Evolutionary conservation across 345 rosid genomes (phyloP).

Genomic region (Brassica nigra): DNA sequence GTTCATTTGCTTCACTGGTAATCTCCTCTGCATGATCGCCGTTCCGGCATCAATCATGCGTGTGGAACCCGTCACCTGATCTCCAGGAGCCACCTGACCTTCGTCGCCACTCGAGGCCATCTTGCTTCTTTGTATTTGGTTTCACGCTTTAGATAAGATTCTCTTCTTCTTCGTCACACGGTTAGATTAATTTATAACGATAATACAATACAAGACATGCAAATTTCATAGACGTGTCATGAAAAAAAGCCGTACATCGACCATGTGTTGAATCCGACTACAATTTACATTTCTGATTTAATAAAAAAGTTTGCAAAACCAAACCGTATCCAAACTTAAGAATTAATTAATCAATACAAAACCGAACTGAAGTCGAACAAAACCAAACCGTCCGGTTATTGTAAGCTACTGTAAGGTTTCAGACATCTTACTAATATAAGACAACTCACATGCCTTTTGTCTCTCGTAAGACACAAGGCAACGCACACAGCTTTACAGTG

Average conservation of each 20-base stretch:
- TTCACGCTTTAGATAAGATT: neutral
- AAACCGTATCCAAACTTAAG: slow-evolving; percentile 24
- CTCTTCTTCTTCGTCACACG: neutral
- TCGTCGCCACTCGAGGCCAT: slow-evolving; percentile 31
- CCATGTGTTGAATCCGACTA: slow-evolving; percentile 30
- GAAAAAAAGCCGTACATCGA: slow-evolving; percentile 19
- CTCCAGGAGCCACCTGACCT: slow-evolving; percentile 47
- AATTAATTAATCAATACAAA: slow-evolving; percentile 26
- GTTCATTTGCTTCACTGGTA: slow-evolving; percentile 61
- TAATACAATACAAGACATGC: slow-evolving; percentile 19
- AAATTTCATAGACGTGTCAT: slow-evolving; percentile 27
- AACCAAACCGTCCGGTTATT: slow-evolving; percentile 26
- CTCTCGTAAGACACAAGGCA: neutral
- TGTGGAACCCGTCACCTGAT: slow-evolving; percentile 52
- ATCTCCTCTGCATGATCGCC: slow-evolving; percentile 59
- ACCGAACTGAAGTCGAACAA: neutral
- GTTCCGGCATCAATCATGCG: slow-evolving; percentile 55
- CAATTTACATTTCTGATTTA: slow-evolving; percentile 38
- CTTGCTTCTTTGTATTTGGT: neutral
- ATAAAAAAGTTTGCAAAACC: slow-evolving; percentile 27
- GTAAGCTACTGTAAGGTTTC: neutral
- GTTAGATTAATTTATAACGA: neutral
- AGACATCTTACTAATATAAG: neutral
- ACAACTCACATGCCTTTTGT: neutral
- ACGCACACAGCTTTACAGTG: neutral